Base-by-base conservation (phyloP, 495 filamentous ascomycete genomes). In the Talaromyces ruber region DNA sequence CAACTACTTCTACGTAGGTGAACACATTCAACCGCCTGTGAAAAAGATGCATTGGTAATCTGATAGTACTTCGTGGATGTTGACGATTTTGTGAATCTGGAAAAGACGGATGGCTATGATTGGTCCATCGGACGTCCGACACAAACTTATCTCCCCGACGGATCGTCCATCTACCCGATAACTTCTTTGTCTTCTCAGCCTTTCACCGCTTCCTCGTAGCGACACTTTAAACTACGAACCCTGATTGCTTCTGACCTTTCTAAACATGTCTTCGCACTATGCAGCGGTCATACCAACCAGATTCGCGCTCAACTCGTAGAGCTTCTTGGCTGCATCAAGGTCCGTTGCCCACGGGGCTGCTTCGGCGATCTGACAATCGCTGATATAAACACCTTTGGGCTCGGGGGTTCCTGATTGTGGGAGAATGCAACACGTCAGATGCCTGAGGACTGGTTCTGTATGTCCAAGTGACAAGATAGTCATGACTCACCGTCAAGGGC, bases 301-400 rank as follows among this genome's bases (percentile, higher is more conserved):
- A 25, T 81, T 63, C 65, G 82, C 81, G 57, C 80, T 83, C 54
- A 82, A 34, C 29, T 68, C 67, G 75, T 76, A 81, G 22, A 84
- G 60, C 61, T 67, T 76, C n/a, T 72, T 65, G 0, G 76, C 77
- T 8, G 62, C 61, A 14, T 72, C 72, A 3, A 66, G 47, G 51
- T 75, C 70, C 0, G 58, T 59, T 3, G 75, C 75, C 22, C 74
- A 68, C 5, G 69, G 66, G 24, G 54, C 62, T 18, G 64, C 43
- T 8, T 60, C 29, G 1, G 32, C 51, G 45, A 73, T 60, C 21
- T 72, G 71, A 62, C 75, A 76, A 25, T 76, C 65, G 24, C 56
- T 50, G 4, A 76, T 62, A 25, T 69, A 74, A 4, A 69, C 54
- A 6, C 34, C 59, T n/a, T 63, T 50, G 34, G 61, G 59, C n/a